phyloP scores from a whole-genome alignment of 805 yeast genomes.

The Jamesozyma jinghongensis region DNA sequence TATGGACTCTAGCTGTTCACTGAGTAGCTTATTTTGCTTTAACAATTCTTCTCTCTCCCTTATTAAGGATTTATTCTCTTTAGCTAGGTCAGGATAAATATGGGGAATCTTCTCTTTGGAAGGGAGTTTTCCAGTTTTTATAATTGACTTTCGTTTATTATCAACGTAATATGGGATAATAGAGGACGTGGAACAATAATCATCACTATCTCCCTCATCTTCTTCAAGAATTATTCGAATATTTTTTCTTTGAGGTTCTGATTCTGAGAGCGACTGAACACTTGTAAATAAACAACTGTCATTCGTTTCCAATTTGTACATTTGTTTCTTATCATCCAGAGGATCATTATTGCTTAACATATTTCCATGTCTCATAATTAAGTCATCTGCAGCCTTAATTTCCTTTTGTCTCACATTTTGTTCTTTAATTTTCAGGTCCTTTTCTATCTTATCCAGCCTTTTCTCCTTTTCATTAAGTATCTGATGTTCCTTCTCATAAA shows the following conservation, averaged over 20 bases:
- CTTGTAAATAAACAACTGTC: background rate
- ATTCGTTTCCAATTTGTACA: background rate
- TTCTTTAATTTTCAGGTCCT: constrained; percentile 4
- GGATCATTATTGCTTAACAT: background rate
- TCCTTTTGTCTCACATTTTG: constrained; percentile 3
- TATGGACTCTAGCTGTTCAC: background rate
- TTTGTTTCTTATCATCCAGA: background rate
- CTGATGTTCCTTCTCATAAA: background rate
- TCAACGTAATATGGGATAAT: background rate
- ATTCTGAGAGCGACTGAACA: too few relatives aligned
- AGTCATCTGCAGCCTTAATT: background rate
- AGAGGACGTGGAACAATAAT: background rate
- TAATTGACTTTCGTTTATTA: background rate
- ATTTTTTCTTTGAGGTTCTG: background rate
- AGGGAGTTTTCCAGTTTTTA: background rate
- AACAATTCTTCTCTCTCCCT: background rate
- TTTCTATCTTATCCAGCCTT: constrained; percentile 1
- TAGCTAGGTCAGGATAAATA: background rate
- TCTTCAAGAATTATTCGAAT: background rate
- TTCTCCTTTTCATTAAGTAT: constrained; percentile 3
- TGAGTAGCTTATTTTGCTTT: background rate
- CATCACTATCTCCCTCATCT: background rate
- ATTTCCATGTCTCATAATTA: background rate
- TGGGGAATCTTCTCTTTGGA: background rate
- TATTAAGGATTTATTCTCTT: constrained; percentile 1